Base-by-base conservation (phyloP, 2,329 filamentous ascomycete species). In the Exophiala lecanii-corni region DNA sequence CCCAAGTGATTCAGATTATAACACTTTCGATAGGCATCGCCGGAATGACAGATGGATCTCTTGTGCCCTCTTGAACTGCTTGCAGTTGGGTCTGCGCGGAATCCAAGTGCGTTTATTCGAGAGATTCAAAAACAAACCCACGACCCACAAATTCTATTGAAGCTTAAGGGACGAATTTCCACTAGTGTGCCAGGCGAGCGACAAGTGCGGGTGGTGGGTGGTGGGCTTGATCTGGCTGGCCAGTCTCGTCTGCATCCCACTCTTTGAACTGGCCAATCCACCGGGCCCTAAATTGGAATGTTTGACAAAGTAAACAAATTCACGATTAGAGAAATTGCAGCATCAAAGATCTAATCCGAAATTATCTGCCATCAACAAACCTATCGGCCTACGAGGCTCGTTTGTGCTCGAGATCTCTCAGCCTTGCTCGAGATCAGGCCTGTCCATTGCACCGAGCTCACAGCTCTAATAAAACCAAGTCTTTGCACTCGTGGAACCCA, bases 121-220 rank as follows among this genome's bases (percentile, higher is more conserved):
- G 13, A 51, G 42, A 51, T 51, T 51, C 49, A 51, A 49, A 49
- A 43, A n/a, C 49, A 48, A 46, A 44, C 31, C 33, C 28, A 10
- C 36, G 45, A 37, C 33, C 49, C 49, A 51, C 49, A 43, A 26
- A 49, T 51, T 49, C 45, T 26, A 49, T 51, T 51, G 21, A 49
- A 48, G 45, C 47, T 45, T 47, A 44, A 45, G 34, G 35, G 30
- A 18, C 36, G 43, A 55, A 49, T 53, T 48, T 53, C 50, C 51
- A 51, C 52, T 51, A 49, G 45, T 44, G 34, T 23, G 49, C 35
- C 45, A 48, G 49, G 39, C 45, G 49, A 51, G 39, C 28, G 21
- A 51, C 48, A 51, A 51, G 48, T 44, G 44, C 41, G 43, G 34
- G 28, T 32, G 41, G 40, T 36, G 37, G 25, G 30, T 41, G 41